Conservation (phyloP, 1,284 basidiomycete species). For the Irpex lacteus region DNA sequence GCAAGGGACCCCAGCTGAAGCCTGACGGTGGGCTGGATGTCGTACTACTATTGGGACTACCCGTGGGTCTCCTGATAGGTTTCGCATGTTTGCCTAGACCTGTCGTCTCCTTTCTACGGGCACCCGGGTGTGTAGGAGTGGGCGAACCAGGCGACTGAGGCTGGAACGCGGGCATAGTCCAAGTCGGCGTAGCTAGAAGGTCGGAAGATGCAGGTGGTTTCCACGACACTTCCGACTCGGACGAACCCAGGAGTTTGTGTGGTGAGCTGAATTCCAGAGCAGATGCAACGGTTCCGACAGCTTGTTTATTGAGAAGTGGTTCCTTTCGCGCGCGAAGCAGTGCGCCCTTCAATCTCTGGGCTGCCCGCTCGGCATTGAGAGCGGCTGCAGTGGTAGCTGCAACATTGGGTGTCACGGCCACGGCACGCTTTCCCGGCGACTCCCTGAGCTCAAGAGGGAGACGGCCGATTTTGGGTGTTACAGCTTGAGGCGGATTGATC, state of each 20-base stretch:
- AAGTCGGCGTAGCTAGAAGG: neutral
- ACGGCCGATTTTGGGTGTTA: conserved; percentile 13
- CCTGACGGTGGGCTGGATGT: conserved; percentile 33
- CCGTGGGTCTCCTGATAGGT: neutral
- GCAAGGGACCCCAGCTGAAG: conserved; percentile 68
- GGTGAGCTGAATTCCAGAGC: conserved; percentile 39
- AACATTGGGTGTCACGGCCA: conserved; percentile 57
- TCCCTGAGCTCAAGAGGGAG: conserved; percentile 33
- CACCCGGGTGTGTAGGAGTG: conserved; percentile 9
- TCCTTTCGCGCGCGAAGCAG: conserved; percentile 58
- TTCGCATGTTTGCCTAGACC: conserved; percentile 1
- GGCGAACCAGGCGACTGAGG: conserved; percentile 6
- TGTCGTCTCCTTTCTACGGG: conserved; percentile 9
- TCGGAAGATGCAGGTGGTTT: neutral
- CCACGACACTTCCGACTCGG: neutral
- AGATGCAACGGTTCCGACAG: conserved; percentile 36
- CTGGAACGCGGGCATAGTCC: neutral
- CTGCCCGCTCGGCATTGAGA: conserved; percentile 73
- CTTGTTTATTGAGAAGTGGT: conserved; percentile 63
- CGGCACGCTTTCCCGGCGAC: conserved; percentile 34
- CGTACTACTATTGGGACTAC: conserved; percentile 1
- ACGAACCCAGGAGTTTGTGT: neutral
- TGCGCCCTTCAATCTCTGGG: conserved; percentile 64
- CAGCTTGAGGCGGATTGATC: conserved; percentile 28
- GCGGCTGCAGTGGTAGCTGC: conserved; percentile 74